Evolutionary conservation across 2,329 filamentous ascomycete species (phyloP).

Genomic region (Pseudogymnoascus sp.): DNA sequence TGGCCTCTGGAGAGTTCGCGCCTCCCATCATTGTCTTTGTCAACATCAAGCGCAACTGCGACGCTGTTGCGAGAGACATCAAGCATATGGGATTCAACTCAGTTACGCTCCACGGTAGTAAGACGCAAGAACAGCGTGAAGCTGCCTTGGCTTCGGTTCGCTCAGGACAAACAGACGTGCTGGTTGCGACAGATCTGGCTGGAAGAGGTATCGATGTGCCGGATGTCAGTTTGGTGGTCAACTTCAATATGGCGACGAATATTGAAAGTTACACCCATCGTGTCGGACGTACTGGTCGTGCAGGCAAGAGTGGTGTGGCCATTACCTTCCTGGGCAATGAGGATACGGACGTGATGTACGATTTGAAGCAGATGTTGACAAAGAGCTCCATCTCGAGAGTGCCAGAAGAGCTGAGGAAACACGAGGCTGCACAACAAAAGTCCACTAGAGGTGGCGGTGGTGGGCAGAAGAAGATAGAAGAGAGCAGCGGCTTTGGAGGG

Average conservation of each 20-base stretch:
- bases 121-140: conserved; percentile 97
- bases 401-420: conserved; percentile 81
- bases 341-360: conserved; percentile 84
- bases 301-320: conserved; percentile 90
- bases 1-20: conserved; percentile 68
- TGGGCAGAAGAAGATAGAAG: conserved; percentile 40
- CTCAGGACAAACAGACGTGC: conserved; percentile 69
- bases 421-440: conserved; percentile 86
- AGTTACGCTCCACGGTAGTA: conserved; percentile 88
- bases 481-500: conserved; percentile 28
- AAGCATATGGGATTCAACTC: conserved; percentile 85
- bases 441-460: conserved; percentile 40
- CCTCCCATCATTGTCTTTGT: conserved; percentile 98
- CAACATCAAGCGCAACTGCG: conserved; percentile 99
- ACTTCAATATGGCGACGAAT: conserved; percentile 94
- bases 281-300: conserved; percentile 93
- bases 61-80: conserved; percentile 88
- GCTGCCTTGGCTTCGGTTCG: conserved; percentile 81
- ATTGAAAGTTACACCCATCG: conserved; percentile 97
- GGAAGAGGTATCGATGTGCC: conserved; percentile 96
- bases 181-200: conserved; percentile 92
- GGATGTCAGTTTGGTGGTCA: conserved; percentile 88
- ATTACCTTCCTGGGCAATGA: conserved; percentile 93
- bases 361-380: conserved; percentile 88
- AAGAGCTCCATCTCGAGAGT: conserved; percentile 85